Percentiles rank a stretch among this genome's conserved stretches.
These are phyloP conservation scores for Cyclotella atomus DNA, from an alignment of 108 stramenopile species.

Conservation along the genomic window DNA sequence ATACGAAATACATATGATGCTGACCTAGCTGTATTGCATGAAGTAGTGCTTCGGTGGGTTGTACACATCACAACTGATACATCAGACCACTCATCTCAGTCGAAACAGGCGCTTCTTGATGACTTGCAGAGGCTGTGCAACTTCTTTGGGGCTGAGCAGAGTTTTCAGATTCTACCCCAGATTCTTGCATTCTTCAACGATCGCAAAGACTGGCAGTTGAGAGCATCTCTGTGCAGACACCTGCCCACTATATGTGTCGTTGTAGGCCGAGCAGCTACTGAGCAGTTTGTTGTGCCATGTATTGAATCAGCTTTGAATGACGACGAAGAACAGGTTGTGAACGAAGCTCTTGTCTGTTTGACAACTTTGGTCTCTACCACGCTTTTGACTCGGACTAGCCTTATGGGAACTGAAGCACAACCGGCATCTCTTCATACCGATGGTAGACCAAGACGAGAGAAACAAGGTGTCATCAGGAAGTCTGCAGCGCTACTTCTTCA, in stretches of 20 bases:
- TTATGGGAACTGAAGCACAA: constrained; percentile 51
- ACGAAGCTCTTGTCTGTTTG: constrained; percentile 72
- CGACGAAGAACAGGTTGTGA: constrained; percentile 84
- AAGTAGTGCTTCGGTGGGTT: constrained; percentile 86
- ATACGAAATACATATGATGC: constrained; percentile 74
- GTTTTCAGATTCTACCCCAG: constrained; percentile 89
- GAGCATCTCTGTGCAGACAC: constrained; percentile 88
- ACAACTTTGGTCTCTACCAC: constrained; percentile 63
- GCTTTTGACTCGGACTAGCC: constrained; percentile 61
- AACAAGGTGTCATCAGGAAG: constrained; percentile 65
- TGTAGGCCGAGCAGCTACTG: constrained; percentile 90
- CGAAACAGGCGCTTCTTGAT: constrained; percentile 83
- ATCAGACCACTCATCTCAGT: constrained; percentile 80
- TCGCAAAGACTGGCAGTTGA: constrained; percentile 92
- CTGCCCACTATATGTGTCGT: constrained; percentile 89
- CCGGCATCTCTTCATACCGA: constrained; percentile 12
- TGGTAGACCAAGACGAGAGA: constrained; percentile 30
- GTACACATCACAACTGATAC: constrained; percentile 87
- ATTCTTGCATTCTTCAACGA: constrained; percentile 95
- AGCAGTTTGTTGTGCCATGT: constrained; percentile 94
- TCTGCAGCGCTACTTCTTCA: constrained; percentile 79
- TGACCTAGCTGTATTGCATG: constrained; percentile 79
- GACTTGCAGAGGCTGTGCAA: constrained; percentile 87
- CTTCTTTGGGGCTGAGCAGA: constrained; percentile 93
- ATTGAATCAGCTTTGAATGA: constrained; percentile 94